Conservation (phyloP, 2,329 filamentous ascomycete genomes). For the Xylariaceae sp. region DNA sequence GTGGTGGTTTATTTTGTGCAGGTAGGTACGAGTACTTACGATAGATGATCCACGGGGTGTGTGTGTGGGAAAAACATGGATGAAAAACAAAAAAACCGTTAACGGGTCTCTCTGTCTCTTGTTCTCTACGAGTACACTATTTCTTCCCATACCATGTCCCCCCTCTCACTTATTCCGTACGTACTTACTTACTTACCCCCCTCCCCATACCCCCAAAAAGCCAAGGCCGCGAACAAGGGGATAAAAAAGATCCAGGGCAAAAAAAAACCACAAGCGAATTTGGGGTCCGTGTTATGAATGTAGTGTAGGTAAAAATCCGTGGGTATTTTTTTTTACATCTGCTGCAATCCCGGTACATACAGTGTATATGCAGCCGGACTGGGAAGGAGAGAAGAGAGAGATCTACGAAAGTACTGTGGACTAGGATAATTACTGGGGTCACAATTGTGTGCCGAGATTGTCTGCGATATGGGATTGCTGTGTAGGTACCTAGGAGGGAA, state of each 20-base stretch:
- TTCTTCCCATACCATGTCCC: too few relatives aligned
- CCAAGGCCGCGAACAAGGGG: constrained; percentile 25
- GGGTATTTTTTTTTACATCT: too few relatives aligned
- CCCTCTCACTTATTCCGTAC: too few relatives aligned
- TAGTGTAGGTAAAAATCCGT: background rate
- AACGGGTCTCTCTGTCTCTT: background rate
- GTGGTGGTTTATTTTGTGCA: background rate
- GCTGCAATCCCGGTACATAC: constrained; percentile 14
- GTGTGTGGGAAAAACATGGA: background rate
- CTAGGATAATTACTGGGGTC: background rate
- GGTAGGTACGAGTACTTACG: background rate
- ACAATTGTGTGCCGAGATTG: too few relatives aligned
- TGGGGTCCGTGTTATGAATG: constrained; percentile 22
- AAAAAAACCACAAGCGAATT: constrained; percentile 26
- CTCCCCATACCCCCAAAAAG: too few relatives aligned
- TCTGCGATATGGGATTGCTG: background rate
- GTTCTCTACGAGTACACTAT: too few relatives aligned
- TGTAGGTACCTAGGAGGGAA: too few relatives aligned
- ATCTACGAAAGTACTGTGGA: constrained; percentile 18
- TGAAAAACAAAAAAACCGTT: background rate
- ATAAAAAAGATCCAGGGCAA: constrained; percentile 25
- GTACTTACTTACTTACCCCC: too few relatives aligned
- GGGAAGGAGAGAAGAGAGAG: constrained; percentile 30
- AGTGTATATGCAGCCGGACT: constrained; percentile 32
- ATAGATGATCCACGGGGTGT: constrained; percentile 4